phyloP scores from a whole-genome alignment of 306 rosid species.

The Gynostemma pentaphyllum region DNA sequence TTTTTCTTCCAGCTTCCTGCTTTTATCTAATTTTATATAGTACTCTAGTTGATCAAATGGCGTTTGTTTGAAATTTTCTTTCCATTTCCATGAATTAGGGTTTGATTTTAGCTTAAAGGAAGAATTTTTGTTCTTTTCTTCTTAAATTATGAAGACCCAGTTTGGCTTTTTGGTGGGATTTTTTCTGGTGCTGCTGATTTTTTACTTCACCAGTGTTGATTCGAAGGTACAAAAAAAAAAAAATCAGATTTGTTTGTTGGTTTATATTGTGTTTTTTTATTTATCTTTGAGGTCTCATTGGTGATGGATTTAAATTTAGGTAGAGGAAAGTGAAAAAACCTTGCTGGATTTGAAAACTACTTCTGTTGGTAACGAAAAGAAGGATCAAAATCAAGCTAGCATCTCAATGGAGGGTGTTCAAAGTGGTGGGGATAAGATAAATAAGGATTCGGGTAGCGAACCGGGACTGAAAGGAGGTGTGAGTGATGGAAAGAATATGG shows the following conservation, averaged over 20 bases:
- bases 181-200: conserved; percentile 13
- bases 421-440: conserved; percentile 9
- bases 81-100: not conserved
- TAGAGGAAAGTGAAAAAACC: conserved; percentile 12
- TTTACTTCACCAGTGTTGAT: conserved; percentile 21
- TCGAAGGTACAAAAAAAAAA: conserved; percentile 21
- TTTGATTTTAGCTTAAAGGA: not conserved
- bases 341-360: conserved; percentile 3
- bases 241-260: conserved; percentile 1
- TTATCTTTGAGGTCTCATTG: not conserved
- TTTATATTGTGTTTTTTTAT: not conserved
- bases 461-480: not conserved
- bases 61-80: not conserved
- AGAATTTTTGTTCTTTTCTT: not conserved
- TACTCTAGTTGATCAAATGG: not conserved
- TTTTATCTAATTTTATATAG: not conserved
- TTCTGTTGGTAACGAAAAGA: conserved; percentile 10
- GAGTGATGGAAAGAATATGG: conserved; percentile 7
- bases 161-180: conserved; percentile 26
- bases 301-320: conserved; percentile 18
- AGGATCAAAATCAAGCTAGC: conserved; percentile 5
- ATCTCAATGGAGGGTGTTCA: conserved; percentile 8
- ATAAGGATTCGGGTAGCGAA: conserved; percentile 13
- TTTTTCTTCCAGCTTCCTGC: not conserved
- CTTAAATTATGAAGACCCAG: conserved; percentile 23